A percentile compares a stretch with the other conserved stretches of the same genome.
Conservation (phyloP, 1,139 yeast genomes). For the Debaryomycetaceae sp. region DNA sequence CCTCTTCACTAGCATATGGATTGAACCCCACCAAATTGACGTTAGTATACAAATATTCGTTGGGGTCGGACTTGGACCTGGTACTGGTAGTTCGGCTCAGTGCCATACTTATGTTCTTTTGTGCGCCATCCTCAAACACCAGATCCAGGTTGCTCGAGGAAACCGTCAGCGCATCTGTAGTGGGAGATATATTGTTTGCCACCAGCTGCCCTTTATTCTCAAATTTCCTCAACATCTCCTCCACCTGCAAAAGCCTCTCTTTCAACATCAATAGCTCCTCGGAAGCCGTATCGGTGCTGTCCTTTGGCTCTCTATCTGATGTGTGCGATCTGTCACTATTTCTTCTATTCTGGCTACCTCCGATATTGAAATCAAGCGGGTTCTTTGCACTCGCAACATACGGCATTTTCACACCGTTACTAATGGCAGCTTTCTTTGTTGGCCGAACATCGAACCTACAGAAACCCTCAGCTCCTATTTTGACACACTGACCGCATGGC, state of each 20-base stretch:
- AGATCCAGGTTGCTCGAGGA: not conserved
- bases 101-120: too few species aligned
- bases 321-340: constrained; percentile 5
- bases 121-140: not conserved
- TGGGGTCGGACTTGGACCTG: not conserved
- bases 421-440: constrained; percentile 9
- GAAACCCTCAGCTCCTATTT: constrained; percentile 15
- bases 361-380: constrained; percentile 15
- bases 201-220: not conserved
- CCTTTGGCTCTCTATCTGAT: constrained; percentile 1
- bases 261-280: constrained; percentile 24
- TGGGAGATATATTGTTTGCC: not conserved
- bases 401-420: constrained; percentile 10
- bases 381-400: constrained; percentile 23
- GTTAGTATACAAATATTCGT: not conserved
- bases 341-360: not conserved
- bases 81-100: too few species aligned
- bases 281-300: constrained; percentile 12
- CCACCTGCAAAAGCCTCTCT: constrained; percentile 22
- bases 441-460: constrained; percentile 22
- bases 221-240: constrained; percentile 4
- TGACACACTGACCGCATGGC: constrained; percentile 37
- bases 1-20: constrained; percentile 22
- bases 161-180: not conserved
- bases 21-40: constrained; percentile 8